Percentiles rank a stretch among this genome's conserved stretches.
Evolutionary conservation across 2,329 filamentous ascomycete genomes (phyloP).

Genomic region (Claviceps quebecensis): DNA sequence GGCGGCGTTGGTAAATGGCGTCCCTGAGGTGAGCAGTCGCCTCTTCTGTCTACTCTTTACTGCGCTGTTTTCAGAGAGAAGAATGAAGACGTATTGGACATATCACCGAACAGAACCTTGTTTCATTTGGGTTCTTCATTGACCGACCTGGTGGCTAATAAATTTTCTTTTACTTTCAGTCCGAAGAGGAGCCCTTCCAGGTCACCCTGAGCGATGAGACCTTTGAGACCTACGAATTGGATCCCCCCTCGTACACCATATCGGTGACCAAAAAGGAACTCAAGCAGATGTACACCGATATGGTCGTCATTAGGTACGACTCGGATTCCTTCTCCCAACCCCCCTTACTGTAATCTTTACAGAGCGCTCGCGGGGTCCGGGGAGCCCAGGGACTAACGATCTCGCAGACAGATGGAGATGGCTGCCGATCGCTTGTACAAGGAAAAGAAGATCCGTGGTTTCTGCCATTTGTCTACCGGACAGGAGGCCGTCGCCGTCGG

Average conservation of each 20-base stretch:
- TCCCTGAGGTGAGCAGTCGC: slow-evolving; percentile 29
- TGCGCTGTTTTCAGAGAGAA: too few species aligned
- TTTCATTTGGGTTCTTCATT: neutral
- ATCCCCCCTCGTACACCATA: slow-evolving; percentile 85
- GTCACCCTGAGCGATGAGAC: slow-evolving; percentile 92
- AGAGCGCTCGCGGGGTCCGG: too few species aligned
- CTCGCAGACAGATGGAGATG: slow-evolving; percentile 92
- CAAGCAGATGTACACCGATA: slow-evolving; percentile 98
- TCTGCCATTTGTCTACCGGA: slow-evolving; percentile 96
- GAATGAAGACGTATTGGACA: too few species aligned
- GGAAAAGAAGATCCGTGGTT: slow-evolving; percentile 99
- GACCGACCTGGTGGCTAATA: slow-evolving; percentile 9
- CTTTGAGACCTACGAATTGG: slow-evolving; percentile 98
- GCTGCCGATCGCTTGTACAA: slow-evolving; percentile 98
- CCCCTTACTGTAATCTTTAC: too few species aligned
- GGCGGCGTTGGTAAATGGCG: slow-evolving; percentile 69
- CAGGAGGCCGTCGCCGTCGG: slow-evolving; percentile 96
- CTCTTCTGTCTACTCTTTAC: slow-evolving; percentile 8
- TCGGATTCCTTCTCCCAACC: neutral
- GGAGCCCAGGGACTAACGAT: slow-evolving; percentile 15
- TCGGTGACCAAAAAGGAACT: slow-evolving; percentile 94
- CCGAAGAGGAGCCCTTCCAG: slow-evolving; percentile 86
- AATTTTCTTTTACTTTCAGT: slow-evolving; percentile 33
- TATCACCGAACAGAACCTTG: too few species aligned
- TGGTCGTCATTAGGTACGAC: slow-evolving; percentile 81